Base-by-base conservation (phyloP, 2,329 filamentous ascomycete genomes). In the Pseudocercospora eumusae region DNA sequence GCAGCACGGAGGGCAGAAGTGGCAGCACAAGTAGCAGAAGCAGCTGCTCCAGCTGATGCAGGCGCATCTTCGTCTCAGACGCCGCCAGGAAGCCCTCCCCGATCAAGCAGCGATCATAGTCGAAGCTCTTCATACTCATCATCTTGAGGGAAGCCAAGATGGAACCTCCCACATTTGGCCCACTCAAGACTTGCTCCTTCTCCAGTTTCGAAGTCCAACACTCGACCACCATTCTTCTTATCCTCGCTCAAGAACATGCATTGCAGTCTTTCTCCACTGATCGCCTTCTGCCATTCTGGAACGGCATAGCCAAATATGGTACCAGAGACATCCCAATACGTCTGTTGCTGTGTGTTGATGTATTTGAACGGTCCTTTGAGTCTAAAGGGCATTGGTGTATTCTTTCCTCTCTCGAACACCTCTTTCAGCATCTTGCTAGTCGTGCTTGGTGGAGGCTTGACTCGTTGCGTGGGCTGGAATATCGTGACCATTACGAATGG, bases 401-500 rank as follows among this genome's bases (percentile, higher is more conserved):
- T 80, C 66, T 53, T 76, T 56, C 64, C 71, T 62, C 54, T 61
- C 15, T 68, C 68, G 23, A 73, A 69, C 8, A 72, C 60, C 59
- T 72, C 69, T 53, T 65, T 65, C 25, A 74, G 47, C 25, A 67
- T 66, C 40, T 68, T 68, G 25, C 62, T 65, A 8, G 68, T 68
- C 10, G 71, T 70, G 27, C 66, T 60, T 1, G 47, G 40, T 3
- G 70, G 69, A 0, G 74, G 62, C 25, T 73, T 70, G n/a, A 72
- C 63, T 4, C 71, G 68, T 62, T 73, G 71, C 8, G 70, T 71
- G 5, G 77, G 75, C 45, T 74, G 68, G 65, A 78, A 80, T 13
- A 75, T 69, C 6, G 76, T 78, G 59, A 79, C 76, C 68, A 78
- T 76, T n/a, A 75, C 75, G 59, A 78, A 76, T 0, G 76, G 74